Percentiles rank a stretch among this genome's conserved stretches.
phyloP scores from a whole-genome alignment of 345 rosid genomes.

The Kandelia obovata region DNA sequence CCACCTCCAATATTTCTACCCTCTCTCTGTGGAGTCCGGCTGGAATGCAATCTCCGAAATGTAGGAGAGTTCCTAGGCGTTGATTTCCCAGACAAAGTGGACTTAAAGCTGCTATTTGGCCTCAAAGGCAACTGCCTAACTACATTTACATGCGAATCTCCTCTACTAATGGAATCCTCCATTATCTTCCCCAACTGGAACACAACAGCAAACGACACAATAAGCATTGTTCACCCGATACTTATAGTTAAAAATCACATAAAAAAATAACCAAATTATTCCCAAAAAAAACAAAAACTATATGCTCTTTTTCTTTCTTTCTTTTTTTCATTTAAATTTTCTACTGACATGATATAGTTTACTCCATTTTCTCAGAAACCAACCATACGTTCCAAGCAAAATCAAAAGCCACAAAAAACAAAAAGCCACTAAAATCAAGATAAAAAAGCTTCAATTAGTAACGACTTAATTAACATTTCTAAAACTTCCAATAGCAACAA shows the following conservation, averaged over 20 bases:
- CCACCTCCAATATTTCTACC: conserved; percentile 52
- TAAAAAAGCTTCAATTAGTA: too few relatives aligned
- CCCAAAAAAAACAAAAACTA: not conserved
- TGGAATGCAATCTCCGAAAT: conserved; percentile 52
- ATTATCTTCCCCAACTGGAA: conserved; percentile 28
- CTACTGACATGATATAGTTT: not conserved
- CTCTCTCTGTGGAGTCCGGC: conserved; percentile 83
- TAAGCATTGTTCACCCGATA: conserved; percentile 4
- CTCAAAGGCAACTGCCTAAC: conserved; percentile 48
- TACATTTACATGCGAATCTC: conserved; percentile 42
- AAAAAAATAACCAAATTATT: not conserved
- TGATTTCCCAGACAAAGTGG: conserved; percentile 66
- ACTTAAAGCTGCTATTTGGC: conserved; percentile 55
- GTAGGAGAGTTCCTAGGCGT: conserved; percentile 75
- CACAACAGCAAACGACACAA: conserved; percentile 9
- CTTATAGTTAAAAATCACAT: not conserved
- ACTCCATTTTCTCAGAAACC: not conserved
- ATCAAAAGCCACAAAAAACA: not conserved
- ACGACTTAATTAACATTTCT: too few relatives aligned
- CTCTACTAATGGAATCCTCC: conserved; percentile 52
- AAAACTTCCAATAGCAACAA: too few relatives aligned
- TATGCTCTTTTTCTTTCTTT: not conserved
- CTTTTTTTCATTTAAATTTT: not conserved
- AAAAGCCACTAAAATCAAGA: not conserved
- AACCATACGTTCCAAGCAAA: not conserved